Base-by-base conservation (phyloP, 1,284 basidiomycete species). In the Ganoderma multipileum region DNA sequence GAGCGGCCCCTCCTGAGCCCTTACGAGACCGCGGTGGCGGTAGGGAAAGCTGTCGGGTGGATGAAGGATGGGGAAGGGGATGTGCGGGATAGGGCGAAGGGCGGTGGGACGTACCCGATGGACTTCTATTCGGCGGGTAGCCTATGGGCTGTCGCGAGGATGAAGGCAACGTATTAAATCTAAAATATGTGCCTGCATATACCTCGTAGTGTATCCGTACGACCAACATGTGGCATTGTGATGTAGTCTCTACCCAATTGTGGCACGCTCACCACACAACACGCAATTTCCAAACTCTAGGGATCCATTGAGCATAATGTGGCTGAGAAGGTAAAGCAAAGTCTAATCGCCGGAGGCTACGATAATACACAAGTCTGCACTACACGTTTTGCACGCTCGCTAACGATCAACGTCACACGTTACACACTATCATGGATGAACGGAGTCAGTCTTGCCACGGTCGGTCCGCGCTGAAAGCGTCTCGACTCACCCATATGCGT, bases 21-120 rank as follows among this genome's bases (percentile, higher is more conserved):
- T 0, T 99, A 99, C 79, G 98, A 99, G 81, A 93, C 95, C 0
- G 91, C 92, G 11, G 94, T 99, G 3, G 95, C 93, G 5, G 84
- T 98, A 0, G 95, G 95, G 1, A 85, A 87, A 72, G 83, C 89
- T 20, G 80, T 82, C 23, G 90, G 89, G 38, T 94, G 93, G 93
- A 86, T 85, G 80, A 81, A 83, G 26, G 81, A 81, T 64, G 69
- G 82, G 76, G 77, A 78, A 77, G 66, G 78, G 75, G 60, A 74
- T 76, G 47, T 75, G 72, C 65, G 65, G 39, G 65, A 70, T 68
- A 77, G 66, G 75, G 80, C 73, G 69, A 74, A 33, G 66, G 77
- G 72, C 71, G 79, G 82, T 38, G 85, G 83, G 41, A 81, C 79
- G 41, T 99, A 99, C 81, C 93, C 95, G 0, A 99, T 99, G 97